Evolutionary conservation across 768 basidiomycete species (phyloP), one percentile per base, ranked within the genome.

Genomic region (Crepidotus variabilis): DNA sequence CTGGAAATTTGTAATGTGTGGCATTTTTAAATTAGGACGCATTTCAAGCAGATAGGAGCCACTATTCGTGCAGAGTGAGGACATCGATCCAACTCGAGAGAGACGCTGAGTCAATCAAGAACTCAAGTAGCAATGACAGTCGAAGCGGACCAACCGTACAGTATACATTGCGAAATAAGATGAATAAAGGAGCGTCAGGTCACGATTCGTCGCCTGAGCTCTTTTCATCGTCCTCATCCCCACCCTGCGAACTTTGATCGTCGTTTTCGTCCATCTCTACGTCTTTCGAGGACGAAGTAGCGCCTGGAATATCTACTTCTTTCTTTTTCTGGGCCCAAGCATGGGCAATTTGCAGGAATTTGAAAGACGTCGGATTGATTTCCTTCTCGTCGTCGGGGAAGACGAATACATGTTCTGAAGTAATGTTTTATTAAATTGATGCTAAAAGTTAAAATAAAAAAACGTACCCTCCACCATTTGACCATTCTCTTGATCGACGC

Each of bases 341-440:
- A 67, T 95, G 94, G 0, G 96, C 96, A 80, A 90, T 92, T 69
- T 95, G 89, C 67, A 98, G 76, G 78, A 98, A 94, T 66, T 94
- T 96, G 87, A 94, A 96, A 0, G 92, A 84, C 0, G 92, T 87
- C 0, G 95, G 92, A 65, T 97, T 96, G 47, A 88, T 84, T 65
- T 96, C 95, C 52, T 88, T 82, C 66, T 97, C 94, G 79, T 98
- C 96, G 76, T 98, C 96, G 23, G 94, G 87, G 70, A 98, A 98
- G 20, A 95, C 87, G 65, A 95, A 84, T 66, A 96, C 95, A 87
- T 90, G 96, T 65, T 96, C 95, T 94, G 56, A 11, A 45, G n/a
- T 45, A 24, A 4, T 18, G 60, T 20, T 61, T 34, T 36, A 32
- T 54, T 24, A 50, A 18, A 13, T 22, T 14, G 49, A 39, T 36